These are phyloP conservation scores for Mortierella polycephala DNA, from an alignment of 371 early-diverging fungal genomes.

Conservation along the genomic window DNA sequence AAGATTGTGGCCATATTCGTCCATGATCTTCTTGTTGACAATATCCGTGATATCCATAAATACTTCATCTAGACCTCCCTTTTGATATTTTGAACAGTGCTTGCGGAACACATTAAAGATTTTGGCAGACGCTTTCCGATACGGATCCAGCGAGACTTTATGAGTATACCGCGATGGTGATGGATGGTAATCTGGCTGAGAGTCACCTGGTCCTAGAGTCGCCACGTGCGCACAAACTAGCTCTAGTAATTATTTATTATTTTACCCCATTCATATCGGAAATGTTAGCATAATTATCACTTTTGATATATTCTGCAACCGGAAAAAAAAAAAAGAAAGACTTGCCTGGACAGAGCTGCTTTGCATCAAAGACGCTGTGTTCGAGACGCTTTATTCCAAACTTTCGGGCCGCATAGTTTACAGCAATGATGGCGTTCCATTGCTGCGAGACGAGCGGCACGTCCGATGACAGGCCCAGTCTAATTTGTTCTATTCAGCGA, in stretches of 20 bases:
- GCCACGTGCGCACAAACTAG: slow-evolving; percentile 88
- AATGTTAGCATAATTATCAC: not conserved
- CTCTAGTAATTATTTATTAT: slow-evolving; percentile 63
- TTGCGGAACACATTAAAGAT: slow-evolving; percentile 78
- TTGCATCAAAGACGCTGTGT: slow-evolving; percentile 67
- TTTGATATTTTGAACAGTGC: slow-evolving; percentile 64
- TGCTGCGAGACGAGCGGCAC: slow-evolving; percentile 89
- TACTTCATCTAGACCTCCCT: slow-evolving; percentile 87
- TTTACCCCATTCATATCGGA: too few species aligned
- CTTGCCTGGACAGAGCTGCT: slow-evolving; percentile 71
- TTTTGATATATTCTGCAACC: not conserved
- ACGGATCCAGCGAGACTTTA: slow-evolving; percentile 91
- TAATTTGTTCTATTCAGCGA: slow-evolving; percentile 69
- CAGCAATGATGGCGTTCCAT: slow-evolving; percentile 90
- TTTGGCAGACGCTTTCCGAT: slow-evolving; percentile 73
- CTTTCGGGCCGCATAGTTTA: slow-evolving; percentile 70
- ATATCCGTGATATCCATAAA: slow-evolving; percentile 85
- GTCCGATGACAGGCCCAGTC: slow-evolving; percentile 74
- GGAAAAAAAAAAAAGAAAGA: not conserved
- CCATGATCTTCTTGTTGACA: slow-evolving; percentile 68
- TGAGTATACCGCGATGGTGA: slow-evolving; percentile 78
- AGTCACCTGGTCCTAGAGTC: slow-evolving; percentile 76
- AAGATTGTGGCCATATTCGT: slow-evolving; percentile 54
- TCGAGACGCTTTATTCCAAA: slow-evolving; percentile 60
- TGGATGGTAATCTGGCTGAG: slow-evolving; percentile 74